Evolutionary conservation across 768 basidiomycete species (phyloP).

Genomic region (Serendipita sp.): DNA sequence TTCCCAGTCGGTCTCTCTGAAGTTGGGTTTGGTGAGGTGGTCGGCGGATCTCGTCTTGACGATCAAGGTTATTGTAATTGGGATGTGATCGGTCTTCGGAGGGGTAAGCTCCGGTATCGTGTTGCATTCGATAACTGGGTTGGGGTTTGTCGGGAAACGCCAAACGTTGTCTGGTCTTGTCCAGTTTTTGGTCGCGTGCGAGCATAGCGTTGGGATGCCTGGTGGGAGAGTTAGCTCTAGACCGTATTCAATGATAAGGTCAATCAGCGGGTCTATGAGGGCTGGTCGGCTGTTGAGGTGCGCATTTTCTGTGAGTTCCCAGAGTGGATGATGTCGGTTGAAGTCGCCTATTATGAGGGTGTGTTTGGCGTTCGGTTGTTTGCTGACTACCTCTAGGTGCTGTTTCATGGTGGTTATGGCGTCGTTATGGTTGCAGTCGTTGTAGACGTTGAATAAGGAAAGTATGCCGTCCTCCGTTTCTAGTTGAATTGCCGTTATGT

Average conservation of each 20-base stretch:
- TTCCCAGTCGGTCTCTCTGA: background rate
- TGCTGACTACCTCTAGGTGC: background rate
- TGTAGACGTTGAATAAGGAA: background rate
- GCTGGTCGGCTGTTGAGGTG: background rate
- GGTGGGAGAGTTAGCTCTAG: too few relatives aligned
- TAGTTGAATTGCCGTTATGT: too few relatives aligned
- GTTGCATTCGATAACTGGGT: background rate
- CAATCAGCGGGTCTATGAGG: background rate
- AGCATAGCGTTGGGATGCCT: background rate
- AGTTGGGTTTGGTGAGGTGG: background rate
- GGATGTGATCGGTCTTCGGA: background rate
- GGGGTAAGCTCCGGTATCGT: background rate
- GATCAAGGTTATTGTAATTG: background rate
- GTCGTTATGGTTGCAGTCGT: background rate
- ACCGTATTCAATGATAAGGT: too few relatives aligned
- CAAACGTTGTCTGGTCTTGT: background rate
- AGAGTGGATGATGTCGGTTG: background rate
- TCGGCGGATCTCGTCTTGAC: background rate
- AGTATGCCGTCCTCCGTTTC: too few relatives aligned
- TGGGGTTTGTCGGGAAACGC: background rate
- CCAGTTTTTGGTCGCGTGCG: background rate
- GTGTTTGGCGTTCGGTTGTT: background rate
- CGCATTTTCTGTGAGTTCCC: background rate
- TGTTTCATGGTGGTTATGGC: background rate
- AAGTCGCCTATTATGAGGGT: background rate